Conservation (phyloP, 768 basidiomycete species). For the Suillus discolor region DNA sequence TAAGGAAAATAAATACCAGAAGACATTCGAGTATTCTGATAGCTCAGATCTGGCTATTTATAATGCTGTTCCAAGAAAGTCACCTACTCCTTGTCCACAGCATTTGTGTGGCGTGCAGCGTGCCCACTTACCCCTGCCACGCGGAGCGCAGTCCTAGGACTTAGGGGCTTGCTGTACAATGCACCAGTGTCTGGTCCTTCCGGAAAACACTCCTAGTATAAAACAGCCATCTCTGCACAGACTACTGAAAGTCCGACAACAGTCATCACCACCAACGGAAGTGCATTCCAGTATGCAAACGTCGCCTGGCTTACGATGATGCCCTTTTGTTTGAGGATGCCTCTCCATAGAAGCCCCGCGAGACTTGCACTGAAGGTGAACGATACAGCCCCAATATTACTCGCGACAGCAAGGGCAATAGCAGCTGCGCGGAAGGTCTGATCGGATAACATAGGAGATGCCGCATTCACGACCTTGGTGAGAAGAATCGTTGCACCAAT, state of each 20-base stretch:
- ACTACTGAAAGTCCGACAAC: conserved; percentile 69
- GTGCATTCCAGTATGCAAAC: conserved; percentile 74
- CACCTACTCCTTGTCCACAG: neutral
- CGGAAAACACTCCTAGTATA: conserved; percentile 29
- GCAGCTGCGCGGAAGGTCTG: conserved; percentile 55
- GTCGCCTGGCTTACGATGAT: conserved; percentile 58
- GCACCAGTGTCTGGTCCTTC: neutral
- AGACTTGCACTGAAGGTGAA: conserved; percentile 88
- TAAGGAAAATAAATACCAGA: neutral
- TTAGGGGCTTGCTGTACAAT: neutral
- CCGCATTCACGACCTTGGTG: conserved; percentile 70
- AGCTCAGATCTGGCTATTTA: neutral
- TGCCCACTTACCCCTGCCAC: neutral
- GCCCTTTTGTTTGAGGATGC: conserved; percentile 73
- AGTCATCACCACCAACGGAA: conserved; percentile 69
- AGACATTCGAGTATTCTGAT: neutral
- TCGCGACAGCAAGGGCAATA: conserved; percentile 79
- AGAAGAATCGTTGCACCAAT: conserved; percentile 91
- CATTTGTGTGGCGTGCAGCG: neutral
- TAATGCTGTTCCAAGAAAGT: neutral
- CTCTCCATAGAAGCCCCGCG: conserved; percentile 84
- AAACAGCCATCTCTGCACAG: conserved; percentile 71
- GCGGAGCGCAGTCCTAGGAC: neutral
- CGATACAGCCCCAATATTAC: conserved; percentile 89
- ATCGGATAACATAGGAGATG: conserved; percentile 35